phyloP scores from a whole-genome alignment of 2,329 filamentous ascomycete genomes.

The Claviceps sp. region DNA sequence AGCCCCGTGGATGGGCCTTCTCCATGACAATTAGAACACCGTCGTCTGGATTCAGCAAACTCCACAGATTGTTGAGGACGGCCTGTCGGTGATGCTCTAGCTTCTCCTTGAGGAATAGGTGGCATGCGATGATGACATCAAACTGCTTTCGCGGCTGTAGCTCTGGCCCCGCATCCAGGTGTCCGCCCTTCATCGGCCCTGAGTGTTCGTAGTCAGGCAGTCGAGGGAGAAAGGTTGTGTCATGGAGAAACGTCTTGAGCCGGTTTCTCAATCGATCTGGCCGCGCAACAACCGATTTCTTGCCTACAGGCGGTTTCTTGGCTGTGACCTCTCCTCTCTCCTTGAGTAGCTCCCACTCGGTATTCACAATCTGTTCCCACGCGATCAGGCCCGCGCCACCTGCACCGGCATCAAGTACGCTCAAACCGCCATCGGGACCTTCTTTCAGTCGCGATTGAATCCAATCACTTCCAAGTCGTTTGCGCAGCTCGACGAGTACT shows the following conservation, averaged over 20 bases:
- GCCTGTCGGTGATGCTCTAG: constrained; percentile 67
- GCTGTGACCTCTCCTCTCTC: constrained; percentile 31
- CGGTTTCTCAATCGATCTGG: constrained; percentile 63
- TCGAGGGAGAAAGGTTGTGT: constrained; percentile 84
- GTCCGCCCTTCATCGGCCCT: constrained; percentile 41
- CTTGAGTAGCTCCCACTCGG: constrained; percentile 65
- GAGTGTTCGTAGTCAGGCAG: constrained; percentile 75
- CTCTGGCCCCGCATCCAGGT: constrained; percentile 42
- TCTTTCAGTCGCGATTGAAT: constrained; percentile 48
- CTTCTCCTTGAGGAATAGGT: constrained; percentile 63
- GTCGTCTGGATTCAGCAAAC: constrained; percentile 66
- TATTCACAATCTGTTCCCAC: constrained; percentile 63
- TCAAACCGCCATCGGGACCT: constrained; percentile 41
- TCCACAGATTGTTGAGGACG: constrained; percentile 81
- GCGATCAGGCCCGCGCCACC: constrained; percentile 62
- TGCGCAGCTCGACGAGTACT: constrained; percentile 58
- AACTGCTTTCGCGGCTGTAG: constrained; percentile 59
- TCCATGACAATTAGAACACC: constrained; percentile 80
- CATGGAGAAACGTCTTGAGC: constrained; percentile 62
- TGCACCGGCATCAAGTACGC: constrained; percentile 60
- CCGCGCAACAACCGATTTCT: constrained; percentile 68
- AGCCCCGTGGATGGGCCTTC: constrained; percentile 82
- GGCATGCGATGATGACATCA: constrained; percentile 82
- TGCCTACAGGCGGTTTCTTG: constrained; percentile 42
- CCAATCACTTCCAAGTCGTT: constrained; percentile 59